Evolutionary conservation across 192 early-diverging fungal species (phyloP).

Genomic region (Paraglomus occultum): DNA sequence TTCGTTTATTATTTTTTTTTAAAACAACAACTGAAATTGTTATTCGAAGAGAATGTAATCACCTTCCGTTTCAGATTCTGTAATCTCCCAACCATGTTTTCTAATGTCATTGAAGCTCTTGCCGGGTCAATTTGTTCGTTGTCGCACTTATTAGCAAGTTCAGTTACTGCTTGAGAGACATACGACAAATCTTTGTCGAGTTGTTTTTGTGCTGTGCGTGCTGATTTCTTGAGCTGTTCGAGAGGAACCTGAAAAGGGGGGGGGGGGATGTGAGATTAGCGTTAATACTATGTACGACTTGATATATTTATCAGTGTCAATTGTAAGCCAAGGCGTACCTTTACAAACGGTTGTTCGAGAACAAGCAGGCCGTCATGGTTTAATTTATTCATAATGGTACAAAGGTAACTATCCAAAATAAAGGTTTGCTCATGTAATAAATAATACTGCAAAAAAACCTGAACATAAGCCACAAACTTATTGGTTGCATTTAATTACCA

Average conservation of each 20-base stretch:
- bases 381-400: slow-evolving; percentile 59
- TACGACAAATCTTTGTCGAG: slow-evolving; percentile 76
- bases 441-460: too few species aligned
- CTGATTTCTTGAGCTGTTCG: slow-evolving; percentile 79
- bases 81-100: slow-evolving; percentile 64
- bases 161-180: slow-evolving; percentile 44
- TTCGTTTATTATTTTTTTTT: background rate
- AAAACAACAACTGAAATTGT: background rate
- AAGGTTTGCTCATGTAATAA: too few species aligned
- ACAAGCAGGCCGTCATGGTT: slow-evolving; percentile 79
- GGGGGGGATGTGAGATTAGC: background rate
- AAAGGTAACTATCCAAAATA: too few species aligned
- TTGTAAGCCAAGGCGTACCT: slow-evolving; percentile 51
- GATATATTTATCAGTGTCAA: too few species aligned
- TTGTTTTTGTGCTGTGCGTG: slow-evolving; percentile 71
- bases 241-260: slow-evolving; percentile 64
- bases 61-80: slow-evolving; percentile 75
- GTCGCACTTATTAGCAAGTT: slow-evolving; percentile 46
- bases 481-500: too few species aligned
- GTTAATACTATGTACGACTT: slow-evolving; percentile 20
- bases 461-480: too few species aligned
- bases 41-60: background rate
- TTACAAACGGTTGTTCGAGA: slow-evolving; percentile 93
- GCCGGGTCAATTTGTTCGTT: slow-evolving; percentile 45
- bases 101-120: slow-evolving; percentile 57